These are phyloP conservation scores for Penicillium odoratum DNA, from an alignment of 495 filamentous ascomycete species.

Conservation along the genomic window DNA sequence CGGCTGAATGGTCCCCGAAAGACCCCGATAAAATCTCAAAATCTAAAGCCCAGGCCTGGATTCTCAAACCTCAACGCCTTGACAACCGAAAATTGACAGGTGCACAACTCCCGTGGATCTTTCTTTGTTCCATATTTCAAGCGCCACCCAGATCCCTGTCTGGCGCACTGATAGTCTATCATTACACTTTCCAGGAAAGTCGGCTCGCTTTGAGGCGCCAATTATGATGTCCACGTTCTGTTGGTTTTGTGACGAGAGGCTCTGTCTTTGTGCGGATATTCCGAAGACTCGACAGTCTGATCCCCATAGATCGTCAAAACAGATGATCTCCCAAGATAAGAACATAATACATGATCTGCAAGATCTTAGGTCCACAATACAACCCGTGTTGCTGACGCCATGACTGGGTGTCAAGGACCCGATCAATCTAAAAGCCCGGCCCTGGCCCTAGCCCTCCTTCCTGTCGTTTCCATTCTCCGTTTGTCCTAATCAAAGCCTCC, in stretches of 20 bases:
- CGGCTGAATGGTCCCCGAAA: background rate
- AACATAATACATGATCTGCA: background rate
- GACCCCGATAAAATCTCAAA: background rate
- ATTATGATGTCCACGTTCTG: background rate
- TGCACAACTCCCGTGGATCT: background rate
- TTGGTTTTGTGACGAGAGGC: background rate
- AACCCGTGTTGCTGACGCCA: slow-evolving; percentile 2
- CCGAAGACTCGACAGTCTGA: background rate
- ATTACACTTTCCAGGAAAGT: background rate
- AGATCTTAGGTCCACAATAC: background rate
- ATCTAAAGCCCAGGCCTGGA: background rate
- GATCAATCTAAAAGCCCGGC: slow-evolving; percentile 7
- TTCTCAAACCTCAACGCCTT: background rate
- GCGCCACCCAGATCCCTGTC: slow-evolving; percentile 15
- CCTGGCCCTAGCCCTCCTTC: background rate
- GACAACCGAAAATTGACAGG: slow-evolving; percentile 3
- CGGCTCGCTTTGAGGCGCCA: background rate
- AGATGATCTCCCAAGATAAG: background rate
- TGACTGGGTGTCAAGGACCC: background rate
- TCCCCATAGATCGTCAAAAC: background rate
- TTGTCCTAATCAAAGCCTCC: background rate
- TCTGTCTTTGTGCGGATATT: background rate
- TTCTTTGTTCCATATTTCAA: slow-evolving; percentile 9
- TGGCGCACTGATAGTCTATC: slow-evolving; percentile 14
- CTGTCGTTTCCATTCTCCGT: background rate